Conservation (phyloP, 1,284 basidiomycete species). For the Spongiforma sp. region DNA sequence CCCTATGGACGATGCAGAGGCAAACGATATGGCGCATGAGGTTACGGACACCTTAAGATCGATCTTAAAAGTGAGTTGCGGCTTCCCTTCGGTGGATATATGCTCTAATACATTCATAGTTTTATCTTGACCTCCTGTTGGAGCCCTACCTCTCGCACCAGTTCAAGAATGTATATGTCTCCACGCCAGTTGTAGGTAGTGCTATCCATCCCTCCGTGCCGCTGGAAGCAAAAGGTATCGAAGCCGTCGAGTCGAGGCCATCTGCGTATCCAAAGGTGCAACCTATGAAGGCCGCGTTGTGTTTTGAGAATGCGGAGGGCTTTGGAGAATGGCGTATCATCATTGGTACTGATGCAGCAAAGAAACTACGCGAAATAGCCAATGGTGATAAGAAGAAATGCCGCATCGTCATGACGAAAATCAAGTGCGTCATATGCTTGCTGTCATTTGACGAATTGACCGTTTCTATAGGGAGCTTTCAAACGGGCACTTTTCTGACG, state of each 20-base stretch:
- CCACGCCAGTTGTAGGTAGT: not conserved
- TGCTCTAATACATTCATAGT: conserved; percentile 20
- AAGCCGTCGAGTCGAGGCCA: conserved; percentile 13
- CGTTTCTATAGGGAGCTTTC: conserved; percentile 58
- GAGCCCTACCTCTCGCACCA: conserved; percentile 20
- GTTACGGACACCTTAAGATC: conserved; percentile 31
- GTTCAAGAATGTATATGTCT: conserved; percentile 21
- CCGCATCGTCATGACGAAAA: conserved; percentile 61
- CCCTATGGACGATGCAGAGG: conserved; percentile 35
- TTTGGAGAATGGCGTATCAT: conserved; percentile 61
- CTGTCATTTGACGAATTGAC: conserved; percentile 3
- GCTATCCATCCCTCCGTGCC: not conserved
- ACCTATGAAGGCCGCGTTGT: conserved; percentile 53
- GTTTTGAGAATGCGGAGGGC: conserved; percentile 55
- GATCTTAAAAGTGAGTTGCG: conserved; percentile 35
- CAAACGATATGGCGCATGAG: conserved; percentile 14
- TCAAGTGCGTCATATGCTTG: conserved; percentile 46
- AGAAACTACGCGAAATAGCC: conserved; percentile 46
- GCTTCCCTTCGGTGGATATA: not conserved
- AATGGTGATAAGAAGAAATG: conserved; percentile 49
- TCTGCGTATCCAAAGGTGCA: conserved; percentile 50
- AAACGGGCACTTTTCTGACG: conserved; percentile 66
- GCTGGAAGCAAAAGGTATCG: not conserved
- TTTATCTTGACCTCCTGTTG: conserved; percentile 28
- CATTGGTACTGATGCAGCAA: conserved; percentile 50